Percentiles rank a stretch among this genome's conserved stretches.
Conservation (phyloP, 768 basidiomycete genomes). For the Dioszegia crocea region DNA sequence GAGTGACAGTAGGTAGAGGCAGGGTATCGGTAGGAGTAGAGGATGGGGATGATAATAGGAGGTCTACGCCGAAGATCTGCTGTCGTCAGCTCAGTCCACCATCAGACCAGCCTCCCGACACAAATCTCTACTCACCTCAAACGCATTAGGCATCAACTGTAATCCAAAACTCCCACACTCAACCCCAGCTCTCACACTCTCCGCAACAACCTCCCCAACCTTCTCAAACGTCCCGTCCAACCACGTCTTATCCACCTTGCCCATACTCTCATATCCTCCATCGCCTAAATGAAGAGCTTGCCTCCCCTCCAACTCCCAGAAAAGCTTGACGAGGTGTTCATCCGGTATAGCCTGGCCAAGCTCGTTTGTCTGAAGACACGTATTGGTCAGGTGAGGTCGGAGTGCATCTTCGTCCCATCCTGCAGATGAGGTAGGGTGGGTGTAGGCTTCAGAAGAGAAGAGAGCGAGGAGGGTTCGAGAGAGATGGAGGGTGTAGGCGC, state of each 20-base stretch:
- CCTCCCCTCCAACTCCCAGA: conserved; percentile 70
- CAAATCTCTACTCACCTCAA: conserved; percentile 66
- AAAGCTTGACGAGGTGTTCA: conserved; percentile 60
- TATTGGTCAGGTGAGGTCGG: conserved; percentile 7
- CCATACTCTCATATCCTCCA: conserved; percentile 14
- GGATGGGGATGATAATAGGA: conserved; percentile 61
- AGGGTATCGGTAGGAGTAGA: conserved; percentile 10
- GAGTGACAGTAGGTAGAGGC: conserved; percentile 54
- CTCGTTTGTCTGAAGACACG: conserved; percentile 46
- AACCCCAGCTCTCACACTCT: conserved; percentile 79
- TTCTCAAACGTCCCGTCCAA: conserved; percentile 59
- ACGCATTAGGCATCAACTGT: conserved; percentile 81
- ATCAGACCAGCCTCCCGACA: too few relatives aligned
- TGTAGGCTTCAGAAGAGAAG: conserved; percentile 74
- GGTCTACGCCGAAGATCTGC: conserved; percentile 82
- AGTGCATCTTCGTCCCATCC: conserved; percentile 70
- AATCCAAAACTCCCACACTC: conserved; percentile 59
- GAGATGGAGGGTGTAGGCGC: conserved; percentile 73
- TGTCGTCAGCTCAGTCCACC: background rate
- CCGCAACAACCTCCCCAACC: conserved; percentile 64
- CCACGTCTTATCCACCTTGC: conserved; percentile 50
- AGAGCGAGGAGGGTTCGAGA: conserved; percentile 79
- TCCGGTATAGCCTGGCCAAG: conserved; percentile 59
- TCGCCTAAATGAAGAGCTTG: conserved; percentile 23
- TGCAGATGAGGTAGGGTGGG: conserved; percentile 52